Conservation (phyloP, 768 basidiomycete genomes). For the Mrakia frigida region DNA sequence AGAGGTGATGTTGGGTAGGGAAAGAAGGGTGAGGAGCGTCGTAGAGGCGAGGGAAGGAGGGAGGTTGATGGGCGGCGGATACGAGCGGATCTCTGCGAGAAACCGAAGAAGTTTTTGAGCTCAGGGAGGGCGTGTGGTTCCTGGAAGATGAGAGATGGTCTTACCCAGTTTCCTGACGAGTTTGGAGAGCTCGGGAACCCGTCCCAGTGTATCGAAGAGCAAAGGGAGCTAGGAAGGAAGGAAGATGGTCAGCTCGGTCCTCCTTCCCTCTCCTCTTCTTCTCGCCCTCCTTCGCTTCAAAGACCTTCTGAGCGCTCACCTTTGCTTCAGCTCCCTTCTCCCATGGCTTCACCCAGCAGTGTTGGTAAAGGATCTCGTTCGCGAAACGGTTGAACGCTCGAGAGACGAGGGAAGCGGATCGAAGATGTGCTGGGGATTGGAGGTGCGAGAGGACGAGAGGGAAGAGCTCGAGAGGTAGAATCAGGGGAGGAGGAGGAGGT, state of each 20-base stretch:
- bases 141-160: background rate
- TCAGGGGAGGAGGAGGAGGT: background rate
- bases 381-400: background rate
- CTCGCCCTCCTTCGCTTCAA: background rate
- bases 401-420: conserved; percentile 10
- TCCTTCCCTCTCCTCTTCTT: background rate
- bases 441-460: conserved; percentile 17
- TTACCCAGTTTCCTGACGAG: conserved; percentile 19
- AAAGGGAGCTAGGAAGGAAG: conserved; percentile 9
- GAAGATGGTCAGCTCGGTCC: background rate
- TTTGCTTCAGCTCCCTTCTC: conserved; percentile 21
- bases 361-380: conserved; percentile 12
- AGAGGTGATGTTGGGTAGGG: conserved; percentile 24
- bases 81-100: conserved; percentile 21
- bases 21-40: conserved; percentile 20
- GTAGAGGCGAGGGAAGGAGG: background rate
- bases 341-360: conserved; percentile 28
- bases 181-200: background rate
- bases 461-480: background rate
- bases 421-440: background rate
- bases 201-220: conserved; percentile 19
- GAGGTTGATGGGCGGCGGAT: conserved; percentile 18
- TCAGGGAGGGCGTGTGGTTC: background rate
- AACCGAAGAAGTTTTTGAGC: too few relatives aligned
- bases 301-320: background rate